Base-by-base conservation (phyloP, 192 early-diverging fungal species). In the Haplosporangium gracile region DNA sequence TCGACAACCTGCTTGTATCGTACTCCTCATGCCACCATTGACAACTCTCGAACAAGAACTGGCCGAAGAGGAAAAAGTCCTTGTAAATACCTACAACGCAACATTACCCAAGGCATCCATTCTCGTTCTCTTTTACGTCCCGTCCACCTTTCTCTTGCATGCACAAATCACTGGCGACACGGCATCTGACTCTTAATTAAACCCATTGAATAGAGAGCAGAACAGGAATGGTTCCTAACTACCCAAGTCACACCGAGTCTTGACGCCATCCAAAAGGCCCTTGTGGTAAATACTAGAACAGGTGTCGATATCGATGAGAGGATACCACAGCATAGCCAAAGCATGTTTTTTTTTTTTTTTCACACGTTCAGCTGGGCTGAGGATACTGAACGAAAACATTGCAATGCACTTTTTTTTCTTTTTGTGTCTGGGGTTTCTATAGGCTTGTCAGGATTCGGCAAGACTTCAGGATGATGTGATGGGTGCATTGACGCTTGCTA, bases 161-260 rank as follows among this genome's bases (percentile, higher is more conserved):
- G 15, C 42, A 47, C 57, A n/a, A 32, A 15, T 0, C 11, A 29
- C 8, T 65, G 10, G 32, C 60, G 11, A 11, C 60, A 8, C 26
- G 11, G 2, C 60, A 4, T 65, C 60, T 51, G 0, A 5, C 18
- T 51, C 5, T 22, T 5, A 51, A 29, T 32, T 32, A 10, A 15
- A 32, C 29, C 29, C 26, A 29, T 15, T 65, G 15, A 60, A 53
- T 53, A 81, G 84, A 55, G 78, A 69, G 75, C 84, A 32, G 84
- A 86, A 53, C 84, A 86, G 39, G 76, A 80, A 69, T 86, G 84
- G 84, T 86, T 86, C 79, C 57, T 86, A 60, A 68, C 79, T 11
- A 86, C 79, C 0, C 84, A 86, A 24, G 84, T 86, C 39, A 60
- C 80, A 34, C 72, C 84, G 1, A 78, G 55, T 76, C 77, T 86